Base-by-base conservation (phyloP, 1,139 yeast species). In the Diutina catenulata region DNA sequence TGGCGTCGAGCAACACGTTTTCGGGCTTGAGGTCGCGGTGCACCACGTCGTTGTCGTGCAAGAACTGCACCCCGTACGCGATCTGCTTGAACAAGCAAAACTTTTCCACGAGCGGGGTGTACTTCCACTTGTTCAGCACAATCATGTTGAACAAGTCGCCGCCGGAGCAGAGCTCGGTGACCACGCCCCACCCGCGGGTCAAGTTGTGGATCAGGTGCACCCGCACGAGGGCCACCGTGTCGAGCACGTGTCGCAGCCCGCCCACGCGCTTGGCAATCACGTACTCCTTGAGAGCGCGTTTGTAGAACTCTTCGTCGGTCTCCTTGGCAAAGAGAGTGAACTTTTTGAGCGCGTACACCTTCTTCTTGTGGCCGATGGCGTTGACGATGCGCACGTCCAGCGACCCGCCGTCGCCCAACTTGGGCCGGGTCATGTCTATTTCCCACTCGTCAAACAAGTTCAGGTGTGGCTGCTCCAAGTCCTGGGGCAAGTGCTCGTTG, bases 111-210 rank as follows among this genome's bases (percentile, higher is more conserved):
- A 67, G 47, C 5, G 65, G 51, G 11, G 67, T 49, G 29, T 16
- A 16, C 48, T 62, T 65, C 77, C 78, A 74, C 8, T 68, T 70
- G 1, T 69, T 62, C 42, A 59, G 62, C 33, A 59, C 51, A 22
- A 73, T 63, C 33, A 66, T 49, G 38, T 63, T 59, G 45, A 69
- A 68, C 39, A 74, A 56, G 50, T 74, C 79, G 19, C 64, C 73
- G 20, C 79, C 81, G 21, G 58, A 60, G 49, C 87, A 80, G 43
- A 57, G 69, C 46, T 80, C 86, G 63, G 81, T 61, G 6, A 79
- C 68, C 51, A 80, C 72, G 4, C 88, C 91, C 93, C 93, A 81
- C 3, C 86, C 81, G 46, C 88, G 60, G 3, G 74, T 65, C 43
- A 79, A 55, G 40, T 57, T 62, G 8, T 64, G 62, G 16, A 74